phyloP scores from a whole-genome alignment of 768 basidiomycete genomes.

The Auricularia auricula-judae region DNA sequence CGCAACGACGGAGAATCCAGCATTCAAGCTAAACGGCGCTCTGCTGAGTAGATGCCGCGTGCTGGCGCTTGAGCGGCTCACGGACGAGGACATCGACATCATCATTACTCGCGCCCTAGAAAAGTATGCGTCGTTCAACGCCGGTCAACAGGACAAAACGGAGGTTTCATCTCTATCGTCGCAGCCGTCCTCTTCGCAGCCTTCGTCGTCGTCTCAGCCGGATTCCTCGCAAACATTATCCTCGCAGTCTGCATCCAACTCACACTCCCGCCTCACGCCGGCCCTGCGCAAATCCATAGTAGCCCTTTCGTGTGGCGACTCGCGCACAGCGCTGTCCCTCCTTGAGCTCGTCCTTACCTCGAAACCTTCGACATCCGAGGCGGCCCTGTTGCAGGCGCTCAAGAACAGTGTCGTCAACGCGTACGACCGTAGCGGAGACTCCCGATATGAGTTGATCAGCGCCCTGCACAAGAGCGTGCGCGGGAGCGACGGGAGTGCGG shows the following conservation, averaged over 20 bases:
- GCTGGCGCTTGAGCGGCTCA: constrained; percentile 58
- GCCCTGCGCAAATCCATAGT: constrained; percentile 38
- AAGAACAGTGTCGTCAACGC: constrained; percentile 52
- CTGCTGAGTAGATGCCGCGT: constrained; percentile 71
- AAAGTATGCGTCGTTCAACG: constrained; percentile 9
- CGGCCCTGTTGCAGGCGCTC: constrained; percentile 42
- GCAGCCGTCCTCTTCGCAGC: no score
- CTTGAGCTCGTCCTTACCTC: constrained; percentile 56
- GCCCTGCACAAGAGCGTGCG: constrained; percentile 78
- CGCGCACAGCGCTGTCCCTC: constrained; percentile 65
- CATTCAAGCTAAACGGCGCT: constrained; percentile 67
- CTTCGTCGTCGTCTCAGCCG: no score
- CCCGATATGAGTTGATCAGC: constrained; percentile 71
- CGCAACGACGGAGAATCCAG: constrained; percentile 85
- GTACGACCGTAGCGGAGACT: constrained; percentile 69
- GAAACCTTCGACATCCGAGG: constrained; percentile 29
- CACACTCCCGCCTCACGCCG: constrained; percentile 28
- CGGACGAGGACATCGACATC: constrained; percentile 45
- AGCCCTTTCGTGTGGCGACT: constrained; percentile 55
- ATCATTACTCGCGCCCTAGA: constrained; percentile 47
- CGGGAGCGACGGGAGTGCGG: constrained; percentile 65
- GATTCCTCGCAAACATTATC: constrained; percentile 7
- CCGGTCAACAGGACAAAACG: no score
- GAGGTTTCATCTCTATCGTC: no score
- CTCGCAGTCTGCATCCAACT: not conserved